phyloP scores from a whole-genome alignment of 2,329 filamentous ascomycete species.

The Cordyceps javanica region DNA sequence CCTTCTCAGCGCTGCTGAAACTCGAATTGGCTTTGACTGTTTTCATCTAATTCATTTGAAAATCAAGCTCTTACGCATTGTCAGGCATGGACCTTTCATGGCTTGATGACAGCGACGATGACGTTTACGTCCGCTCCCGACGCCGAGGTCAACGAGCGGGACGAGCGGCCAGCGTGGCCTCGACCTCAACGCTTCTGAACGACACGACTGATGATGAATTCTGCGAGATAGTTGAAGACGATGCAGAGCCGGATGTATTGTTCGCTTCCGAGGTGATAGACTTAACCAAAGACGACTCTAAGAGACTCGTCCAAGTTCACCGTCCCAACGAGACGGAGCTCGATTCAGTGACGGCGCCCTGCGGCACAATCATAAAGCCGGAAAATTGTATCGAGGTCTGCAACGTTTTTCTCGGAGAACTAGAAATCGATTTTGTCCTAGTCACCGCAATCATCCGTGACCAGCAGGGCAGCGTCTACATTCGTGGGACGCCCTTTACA shows the following conservation, averaged over 20 bases:
- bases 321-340: constrained; percentile 22
- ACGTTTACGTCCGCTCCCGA: background rate
- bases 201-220: background rate
- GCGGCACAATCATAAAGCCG: constrained; percentile 14
- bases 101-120: background rate
- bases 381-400: constrained; percentile 26
- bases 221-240: background rate
- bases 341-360: constrained; percentile 13
- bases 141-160: background rate
- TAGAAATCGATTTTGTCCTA: constrained; percentile 30
- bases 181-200: background rate
- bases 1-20: background rate
- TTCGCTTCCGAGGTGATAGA: constrained; percentile 27
- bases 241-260: background rate
- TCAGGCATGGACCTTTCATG: background rate
- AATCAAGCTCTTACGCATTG: no score
- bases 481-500: constrained; percentile 34
- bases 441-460: constrained; percentile 36
- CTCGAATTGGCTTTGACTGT: background rate
- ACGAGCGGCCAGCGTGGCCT: background rate
- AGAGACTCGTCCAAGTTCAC: constrained; percentile 9
- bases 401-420: constrained; percentile 17
- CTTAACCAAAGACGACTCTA: constrained; percentile 24
- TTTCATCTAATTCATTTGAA: background rate
- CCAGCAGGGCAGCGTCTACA: constrained; percentile 16